These are phyloP conservation scores for Saccharomycopsis javanensis DNA, from an alignment of 805 yeast genomes.

Conservation along the genomic window DNA sequence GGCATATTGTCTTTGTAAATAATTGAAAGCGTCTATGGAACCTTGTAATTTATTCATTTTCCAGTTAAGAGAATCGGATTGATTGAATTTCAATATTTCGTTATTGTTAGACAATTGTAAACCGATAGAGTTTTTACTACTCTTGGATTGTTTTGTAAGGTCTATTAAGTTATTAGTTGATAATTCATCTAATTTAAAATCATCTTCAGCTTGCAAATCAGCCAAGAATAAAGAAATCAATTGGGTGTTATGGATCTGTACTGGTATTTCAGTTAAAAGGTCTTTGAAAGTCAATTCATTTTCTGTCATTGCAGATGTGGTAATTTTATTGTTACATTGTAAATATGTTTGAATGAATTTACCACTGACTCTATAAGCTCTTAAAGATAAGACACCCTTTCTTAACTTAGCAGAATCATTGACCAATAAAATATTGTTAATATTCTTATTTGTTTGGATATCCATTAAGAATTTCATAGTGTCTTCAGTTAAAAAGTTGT, in stretches of 20 bases:
- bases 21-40: constrained; percentile 70
- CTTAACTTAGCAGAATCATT: constrained; percentile 64
- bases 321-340: constrained; percentile 41
- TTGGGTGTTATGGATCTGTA: constrained; percentile 57
- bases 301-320: constrained; percentile 50
- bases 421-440: constrained; percentile 44
- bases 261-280: constrained; percentile 63
- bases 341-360: constrained; percentile 44
- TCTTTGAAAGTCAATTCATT: constrained; percentile 53
- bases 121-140: constrained; percentile 28
- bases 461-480: constrained; percentile 61
- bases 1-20: constrained; percentile 65
- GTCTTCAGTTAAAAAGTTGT: constrained; percentile 56
- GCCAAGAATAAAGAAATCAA: constrained; percentile 48
- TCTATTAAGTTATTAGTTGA: constrained; percentile 18
- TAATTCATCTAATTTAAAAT: constrained; percentile 8
- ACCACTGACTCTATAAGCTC: constrained; percentile 59
- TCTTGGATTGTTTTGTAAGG: neutral
- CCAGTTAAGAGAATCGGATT: neutral
- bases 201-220: constrained; percentile 20
- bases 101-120: constrained; percentile 33
- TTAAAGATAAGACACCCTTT: constrained; percentile 52
- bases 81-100: constrained; percentile 4
- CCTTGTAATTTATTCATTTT: constrained; percentile 52
- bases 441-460: constrained; percentile 47